A percentile compares a stretch with the other conserved stretches of the same genome.
Conservation (phyloP, 2,329 filamentous ascomycete species). For the Epichloe uncinata region DNA sequence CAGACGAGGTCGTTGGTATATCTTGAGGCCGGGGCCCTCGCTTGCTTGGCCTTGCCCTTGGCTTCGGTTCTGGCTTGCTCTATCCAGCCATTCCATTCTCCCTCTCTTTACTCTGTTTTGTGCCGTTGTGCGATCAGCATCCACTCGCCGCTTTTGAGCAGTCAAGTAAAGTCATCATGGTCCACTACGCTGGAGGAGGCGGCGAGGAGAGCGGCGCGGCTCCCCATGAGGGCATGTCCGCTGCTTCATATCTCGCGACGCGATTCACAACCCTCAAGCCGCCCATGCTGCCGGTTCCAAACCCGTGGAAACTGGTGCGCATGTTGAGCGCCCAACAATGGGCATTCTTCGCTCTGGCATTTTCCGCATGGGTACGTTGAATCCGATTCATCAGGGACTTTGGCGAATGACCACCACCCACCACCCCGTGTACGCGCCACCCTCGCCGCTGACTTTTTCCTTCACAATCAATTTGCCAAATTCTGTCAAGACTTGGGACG, state of each 20-base stretch:
- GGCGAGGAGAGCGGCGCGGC: conserved; percentile 17
- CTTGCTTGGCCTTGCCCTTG: not conserved
- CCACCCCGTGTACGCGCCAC: too few relatives aligned
- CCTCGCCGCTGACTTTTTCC: not conserved
- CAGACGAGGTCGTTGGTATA: not conserved
- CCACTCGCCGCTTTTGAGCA: not conserved
- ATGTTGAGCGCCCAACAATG: conserved; percentile 38
- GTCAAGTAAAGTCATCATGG: conserved; percentile 1
- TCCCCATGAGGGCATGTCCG: conserved; percentile 36
- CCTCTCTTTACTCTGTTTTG: not conserved
- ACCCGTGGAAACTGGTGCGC: conserved; percentile 35
- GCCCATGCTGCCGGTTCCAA: conserved; percentile 39
- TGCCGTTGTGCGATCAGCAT: not conserved
- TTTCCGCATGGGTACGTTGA: conserved; percentile 39
- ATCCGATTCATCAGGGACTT: not conserved
- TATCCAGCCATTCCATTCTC: not conserved
- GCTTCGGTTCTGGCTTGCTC: too few relatives aligned
- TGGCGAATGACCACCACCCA: too few relatives aligned
- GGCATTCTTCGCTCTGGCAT: conserved; percentile 42
- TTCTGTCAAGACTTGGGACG: conserved; percentile 40
- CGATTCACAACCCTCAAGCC: conserved; percentile 44
- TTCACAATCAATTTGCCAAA: not conserved
- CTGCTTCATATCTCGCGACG: conserved; percentile 32
- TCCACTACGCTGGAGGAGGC: conserved; percentile 12
- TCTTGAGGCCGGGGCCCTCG: not conserved